Evolutionary conservation across 805 yeast genomes (phyloP).

Genomic region (Groenewaldozyma salmanticensis): DNA sequence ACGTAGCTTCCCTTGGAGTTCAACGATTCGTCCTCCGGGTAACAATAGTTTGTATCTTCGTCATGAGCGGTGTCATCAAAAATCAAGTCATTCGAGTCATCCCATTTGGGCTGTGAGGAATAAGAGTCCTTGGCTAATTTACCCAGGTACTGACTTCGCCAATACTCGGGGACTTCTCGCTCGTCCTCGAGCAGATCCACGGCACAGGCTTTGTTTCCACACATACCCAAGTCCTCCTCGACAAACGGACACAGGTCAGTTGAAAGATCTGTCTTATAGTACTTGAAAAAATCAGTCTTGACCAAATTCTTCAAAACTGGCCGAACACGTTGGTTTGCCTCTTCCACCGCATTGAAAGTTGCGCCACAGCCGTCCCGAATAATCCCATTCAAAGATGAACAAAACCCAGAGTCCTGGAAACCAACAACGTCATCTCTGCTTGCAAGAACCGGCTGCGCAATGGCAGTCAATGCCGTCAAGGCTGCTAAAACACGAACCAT

Average conservation of each 20-base stretch:
- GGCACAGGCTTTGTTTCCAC: slow-evolving; percentile 83
- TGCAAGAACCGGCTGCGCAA: neutral
- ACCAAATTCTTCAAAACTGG: slow-evolving; percentile 51
- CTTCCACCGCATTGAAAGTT: slow-evolving; percentile 37
- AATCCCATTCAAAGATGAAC: slow-evolving; percentile 8
- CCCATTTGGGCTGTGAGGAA: slow-evolving; percentile 13
- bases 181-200: slow-evolving; percentile 76
- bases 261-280: slow-evolving; percentile 76
- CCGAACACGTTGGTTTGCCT: slow-evolving; percentile 41
- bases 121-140: slow-evolving; percentile 31
- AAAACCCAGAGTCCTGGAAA: slow-evolving; percentile 7
- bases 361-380: slow-evolving; percentile 21
- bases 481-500: neutral
- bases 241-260: slow-evolving; percentile 68
- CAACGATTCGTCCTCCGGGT: slow-evolving; percentile 32
- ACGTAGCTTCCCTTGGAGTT: slow-evolving; percentile 53
- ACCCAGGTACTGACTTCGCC: slow-evolving; percentile 68
- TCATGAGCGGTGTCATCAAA: slow-evolving; percentile 16
- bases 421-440: slow-evolving; percentile 4
- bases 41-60: slow-evolving; percentile 26
- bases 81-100: neutral
- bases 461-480: neutral
- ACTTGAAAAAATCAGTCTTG: slow-evolving; percentile 71
- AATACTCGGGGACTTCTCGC: slow-evolving; percentile 57
- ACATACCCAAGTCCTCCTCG: slow-evolving; percentile 67